Base-by-base conservation (phyloP, 2,329 filamentous ascomycete species). In the Aspergillus aculeatus region DNA sequence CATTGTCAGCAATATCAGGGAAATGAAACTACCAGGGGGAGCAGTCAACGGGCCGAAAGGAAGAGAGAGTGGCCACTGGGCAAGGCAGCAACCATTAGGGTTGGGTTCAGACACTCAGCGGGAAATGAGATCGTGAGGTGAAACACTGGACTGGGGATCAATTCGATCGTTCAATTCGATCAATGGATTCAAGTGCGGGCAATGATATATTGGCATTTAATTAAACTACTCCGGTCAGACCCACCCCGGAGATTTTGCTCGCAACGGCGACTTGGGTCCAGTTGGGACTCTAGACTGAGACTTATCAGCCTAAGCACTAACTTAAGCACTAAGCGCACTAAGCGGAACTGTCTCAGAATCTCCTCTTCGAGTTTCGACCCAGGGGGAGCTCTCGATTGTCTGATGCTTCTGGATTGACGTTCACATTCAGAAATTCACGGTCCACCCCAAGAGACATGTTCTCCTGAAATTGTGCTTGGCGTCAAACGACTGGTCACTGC, bases 61-160 rank as follows among this genome's bases (percentile, higher is more conserved):
- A 26, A 21, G 24, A 38, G 50, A 21, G 26, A 7, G 26, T 29
- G 26, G 26, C 26, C 26, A 29, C 26, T 29, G 26, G 31, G 6
- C 53, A 48, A 53, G 38, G 26, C n/a, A 51, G 38, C 55, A 51
- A 16, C 50, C 52, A n/a, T n/a, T n/a, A n/a, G n/a, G n/a, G n/a
- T n/a, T 62, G 54, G 50, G 56, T 48, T 32, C 32, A 38, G 55
- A 29, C 47, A 38, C 56, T 21, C 56, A 55, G 31, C 60, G 38
- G 38, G 64, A 67, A 67, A 68, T 68, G 66, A 68, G 60, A 62
- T 64, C 58, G 50, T 38, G 66, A 59, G 57, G 32, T 71, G 69
- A 72, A 72, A 72, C 69, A 38, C 56, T 57, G 64, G 63, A 31
- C 50, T 19, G 61, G 57, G 61, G 59, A 64, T 64, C 56, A 56